Evolutionary conservation across 768 basidiomycete genomes (phyloP).

Genomic region (Lactarius vividus): DNA sequence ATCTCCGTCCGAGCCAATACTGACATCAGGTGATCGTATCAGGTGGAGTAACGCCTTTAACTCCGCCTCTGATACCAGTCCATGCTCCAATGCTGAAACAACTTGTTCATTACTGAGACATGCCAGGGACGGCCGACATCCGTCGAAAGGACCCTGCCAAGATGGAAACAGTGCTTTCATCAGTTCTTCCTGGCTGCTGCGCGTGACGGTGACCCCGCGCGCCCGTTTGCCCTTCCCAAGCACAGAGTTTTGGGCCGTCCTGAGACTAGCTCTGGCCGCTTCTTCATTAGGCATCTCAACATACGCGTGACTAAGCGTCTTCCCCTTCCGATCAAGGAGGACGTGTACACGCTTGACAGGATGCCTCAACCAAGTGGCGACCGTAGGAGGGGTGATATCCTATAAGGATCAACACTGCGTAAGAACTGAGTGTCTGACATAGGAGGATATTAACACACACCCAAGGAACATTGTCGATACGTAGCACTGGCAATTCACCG

Average conservation of each 20-base stretch:
- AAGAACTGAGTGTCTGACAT: slow-evolving; percentile 1
- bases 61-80: slow-evolving; percentile 65
- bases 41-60: slow-evolving; percentile 64
- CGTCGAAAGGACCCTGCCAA: slow-evolving; percentile 76
- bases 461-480: slow-evolving; percentile 91
- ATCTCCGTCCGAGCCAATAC: slow-evolving; percentile 31
- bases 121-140: slow-evolving; percentile 62
- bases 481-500: slow-evolving; percentile 57
- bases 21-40: slow-evolving; percentile 73
- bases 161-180: slow-evolving; percentile 80
- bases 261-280: slow-evolving; percentile 63
- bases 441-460: slow-evolving; percentile 40
- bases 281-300: slow-evolving; percentile 66
- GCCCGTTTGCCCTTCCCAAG: slow-evolving; percentile 77
- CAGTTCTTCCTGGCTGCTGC: slow-evolving; percentile 75
- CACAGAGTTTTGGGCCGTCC: slow-evolving; percentile 57
- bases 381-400: slow-evolving; percentile 82
- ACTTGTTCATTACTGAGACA: slow-evolving; percentile 58
- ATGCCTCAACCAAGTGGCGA: slow-evolving; percentile 65
- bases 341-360: slow-evolving; percentile 72
- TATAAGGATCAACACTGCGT: slow-evolving; percentile 32
- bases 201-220: slow-evolving; percentile 79
- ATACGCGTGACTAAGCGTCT: slow-evolving; percentile 82
- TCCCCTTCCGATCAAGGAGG: slow-evolving; percentile 76
- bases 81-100: slow-evolving; percentile 58